Percentiles rank a stretch among this genome's conserved stretches.
Conservation (phyloP, 345 rosid species). For the Dovyalis caffra region DNA sequence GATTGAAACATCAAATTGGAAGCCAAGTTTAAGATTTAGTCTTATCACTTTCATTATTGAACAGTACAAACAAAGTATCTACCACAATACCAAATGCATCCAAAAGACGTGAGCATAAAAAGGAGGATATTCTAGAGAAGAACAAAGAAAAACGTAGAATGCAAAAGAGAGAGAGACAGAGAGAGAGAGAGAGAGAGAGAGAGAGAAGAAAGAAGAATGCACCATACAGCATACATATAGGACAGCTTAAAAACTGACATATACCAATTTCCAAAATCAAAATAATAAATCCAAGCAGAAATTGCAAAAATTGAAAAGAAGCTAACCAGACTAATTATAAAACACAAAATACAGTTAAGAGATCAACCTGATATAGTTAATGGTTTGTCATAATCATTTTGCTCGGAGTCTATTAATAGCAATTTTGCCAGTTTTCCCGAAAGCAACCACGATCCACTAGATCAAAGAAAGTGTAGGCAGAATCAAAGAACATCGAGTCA, state of each 20-base stretch:
- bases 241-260: not conserved
- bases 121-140: not conserved
- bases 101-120: not conserved
- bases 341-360: slow-evolving; percentile 9
- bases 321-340: slow-evolving; percentile 1
- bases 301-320: not conserved
- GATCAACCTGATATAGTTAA: slow-evolving; percentile 72
- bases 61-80: too few relatives aligned
- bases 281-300: not conserved
- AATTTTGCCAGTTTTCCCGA: slow-evolving; percentile 83
- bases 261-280: not conserved
- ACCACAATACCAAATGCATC: too few relatives aligned
- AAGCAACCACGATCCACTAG: slow-evolving; percentile 77
- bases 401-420: slow-evolving; percentile 76
- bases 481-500: slow-evolving; percentile 4
- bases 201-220: too few relatives aligned
- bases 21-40: too few relatives aligned
- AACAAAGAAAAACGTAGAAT: too few relatives aligned
- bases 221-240: not conserved
- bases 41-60: too few relatives aligned
- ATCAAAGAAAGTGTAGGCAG: slow-evolving; percentile 1
- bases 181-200: too few relatives aligned
- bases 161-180: too few relatives aligned
- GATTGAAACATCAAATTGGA: not conserved
- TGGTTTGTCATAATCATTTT: slow-evolving; percentile 63